Conservation (phyloP, 176 grass and related monocot species). For the Carex kokanica region DNA sequence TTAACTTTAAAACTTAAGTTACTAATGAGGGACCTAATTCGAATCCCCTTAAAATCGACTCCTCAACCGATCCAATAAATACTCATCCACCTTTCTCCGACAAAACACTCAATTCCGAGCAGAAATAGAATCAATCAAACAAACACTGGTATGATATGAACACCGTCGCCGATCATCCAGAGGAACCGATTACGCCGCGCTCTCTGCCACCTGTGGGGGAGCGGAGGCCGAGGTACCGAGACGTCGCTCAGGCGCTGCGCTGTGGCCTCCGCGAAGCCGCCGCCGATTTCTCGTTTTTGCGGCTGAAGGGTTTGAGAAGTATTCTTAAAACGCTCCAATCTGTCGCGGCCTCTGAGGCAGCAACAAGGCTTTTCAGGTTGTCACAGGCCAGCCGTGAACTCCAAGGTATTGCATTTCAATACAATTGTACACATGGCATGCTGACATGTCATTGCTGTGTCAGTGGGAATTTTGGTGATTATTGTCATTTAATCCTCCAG, state of each 20-base stretch:
- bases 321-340: conserved; percentile 45
- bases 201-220: neutral
- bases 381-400: conserved; percentile 50
- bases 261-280: conserved; percentile 45
- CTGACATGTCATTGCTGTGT: neutral
- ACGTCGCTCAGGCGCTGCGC: conserved; percentile 42
- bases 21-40: neutral
- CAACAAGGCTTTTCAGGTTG: conserved; percentile 31
- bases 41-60: neutral
- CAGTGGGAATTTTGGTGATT: neutral
- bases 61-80: conserved; percentile 25
- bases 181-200: conserved; percentile 19
- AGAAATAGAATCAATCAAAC: neutral
- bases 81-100: neutral
- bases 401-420: conserved; percentile 24
- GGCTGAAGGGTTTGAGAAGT: conserved; percentile 43
- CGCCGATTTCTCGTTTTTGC: conserved; percentile 51
- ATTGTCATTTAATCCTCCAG: neutral
- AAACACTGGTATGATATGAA: neutral
- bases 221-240: conserved; percentile 37
- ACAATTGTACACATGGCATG: neutral
- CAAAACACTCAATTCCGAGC: neutral
- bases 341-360: conserved; percentile 7
- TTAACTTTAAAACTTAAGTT: too few relatives aligned
- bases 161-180: neutral